Percentiles rank a stretch among this genome's conserved stretches.
These are phyloP conservation scores for Paecilomyces variotii DNA, from an alignment of 2,329 filamentous ascomycete genomes.

Conservation along the genomic window DNA sequence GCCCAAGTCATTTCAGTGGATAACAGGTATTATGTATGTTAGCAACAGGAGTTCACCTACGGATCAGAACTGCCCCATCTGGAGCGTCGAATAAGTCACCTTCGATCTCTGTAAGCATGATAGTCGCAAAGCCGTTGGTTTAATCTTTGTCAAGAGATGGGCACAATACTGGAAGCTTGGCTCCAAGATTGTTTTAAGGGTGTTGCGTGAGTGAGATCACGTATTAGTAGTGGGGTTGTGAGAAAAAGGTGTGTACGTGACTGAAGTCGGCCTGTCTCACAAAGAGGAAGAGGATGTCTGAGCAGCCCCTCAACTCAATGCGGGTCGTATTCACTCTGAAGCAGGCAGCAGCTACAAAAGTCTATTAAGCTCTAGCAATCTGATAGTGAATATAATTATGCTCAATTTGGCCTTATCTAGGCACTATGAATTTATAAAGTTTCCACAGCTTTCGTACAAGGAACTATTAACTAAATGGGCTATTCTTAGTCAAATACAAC, in stretches of 20 bases:
- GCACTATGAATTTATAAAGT: not conserved
- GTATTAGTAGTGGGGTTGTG: not conserved
- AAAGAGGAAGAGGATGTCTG: not conserved
- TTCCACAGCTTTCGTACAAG: too few species aligned
- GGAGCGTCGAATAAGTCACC: slow-evolving; percentile 50
- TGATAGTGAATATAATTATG: not conserved
- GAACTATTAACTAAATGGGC: too few species aligned
- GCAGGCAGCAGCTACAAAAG: too few species aligned
- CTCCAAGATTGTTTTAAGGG: not conserved
- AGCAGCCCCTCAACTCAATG: not conserved
- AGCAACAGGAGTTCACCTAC: slow-evolving; percentile 17
- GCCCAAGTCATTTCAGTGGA: not conserved
- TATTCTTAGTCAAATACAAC: too few species aligned
- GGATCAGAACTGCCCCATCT: slow-evolving; percentile 43
- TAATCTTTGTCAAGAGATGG: not conserved
- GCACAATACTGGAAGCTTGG: not conserved
- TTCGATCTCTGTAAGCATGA: slow-evolving; percentile 20
- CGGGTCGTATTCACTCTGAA: too few species aligned
- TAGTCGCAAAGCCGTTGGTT: not conserved
- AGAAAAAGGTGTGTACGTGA: not conserved
- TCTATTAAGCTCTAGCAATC: not conserved
- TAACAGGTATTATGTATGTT: not conserved
- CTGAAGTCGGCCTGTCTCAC: not conserved
- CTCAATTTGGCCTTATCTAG: not conserved
- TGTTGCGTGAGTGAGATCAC: not conserved